Evolutionary conservation across 1,284 basidiomycete genomes (phyloP).

Genomic region (Exobasidium rhododendri): DNA sequence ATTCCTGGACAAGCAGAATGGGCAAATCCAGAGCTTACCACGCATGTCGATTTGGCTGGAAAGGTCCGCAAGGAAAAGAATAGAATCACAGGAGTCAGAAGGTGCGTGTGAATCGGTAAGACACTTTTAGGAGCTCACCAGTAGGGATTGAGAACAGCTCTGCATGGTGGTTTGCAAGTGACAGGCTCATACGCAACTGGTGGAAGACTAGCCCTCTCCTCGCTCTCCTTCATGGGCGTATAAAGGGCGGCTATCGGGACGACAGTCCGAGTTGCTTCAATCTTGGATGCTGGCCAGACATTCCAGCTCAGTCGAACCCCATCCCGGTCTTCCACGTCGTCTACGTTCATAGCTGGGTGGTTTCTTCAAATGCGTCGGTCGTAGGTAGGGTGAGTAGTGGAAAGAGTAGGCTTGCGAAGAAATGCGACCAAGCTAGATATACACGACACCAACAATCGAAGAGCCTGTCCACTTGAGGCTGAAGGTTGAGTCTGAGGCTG

Average conservation of each 20-base stretch:
- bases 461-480: background rate
- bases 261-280: conserved; percentile 95
- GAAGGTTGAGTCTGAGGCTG: background rate
- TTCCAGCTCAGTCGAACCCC: conserved; percentile 75
- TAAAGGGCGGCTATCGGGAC: conserved; percentile 98
- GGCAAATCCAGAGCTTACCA: conserved; percentile 98
- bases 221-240: conserved; percentile 89
- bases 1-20: conserved; percentile 94
- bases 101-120: background rate
- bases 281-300: conserved; percentile 93
- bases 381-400: too few species aligned
- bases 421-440: too few species aligned
- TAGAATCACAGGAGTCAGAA: background rate
- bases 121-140: conserved; percentile 64
- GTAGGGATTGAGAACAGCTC: conserved; percentile 95
- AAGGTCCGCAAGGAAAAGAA: conserved; percentile 16
- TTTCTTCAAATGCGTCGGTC: too few species aligned
- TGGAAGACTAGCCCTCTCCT: conserved; percentile 87
- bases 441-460: background rate
- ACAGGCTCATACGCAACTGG: conserved; percentile 97
- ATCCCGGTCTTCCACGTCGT: conserved; percentile 56
- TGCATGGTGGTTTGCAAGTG: conserved; percentile 94
- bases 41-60: conserved; percentile 95
- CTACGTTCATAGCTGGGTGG: conserved; percentile 42
- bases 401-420: too few species aligned